Evolutionary conservation across 768 basidiomycete genomes (phyloP).

Genomic region (Amanita rimosa): DNA sequence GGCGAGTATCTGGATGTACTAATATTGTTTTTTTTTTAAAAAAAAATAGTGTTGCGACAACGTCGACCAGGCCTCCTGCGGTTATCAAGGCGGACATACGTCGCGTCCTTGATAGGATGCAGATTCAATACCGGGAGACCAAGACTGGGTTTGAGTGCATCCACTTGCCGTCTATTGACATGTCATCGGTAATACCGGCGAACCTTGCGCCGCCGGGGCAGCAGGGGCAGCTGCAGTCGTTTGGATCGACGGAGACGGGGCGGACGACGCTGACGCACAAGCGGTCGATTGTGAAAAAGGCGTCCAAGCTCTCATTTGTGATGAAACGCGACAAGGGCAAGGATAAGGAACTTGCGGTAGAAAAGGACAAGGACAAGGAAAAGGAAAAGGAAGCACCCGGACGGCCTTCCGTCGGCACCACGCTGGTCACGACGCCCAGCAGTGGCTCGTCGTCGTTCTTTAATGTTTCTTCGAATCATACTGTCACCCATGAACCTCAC

Average conservation of each 20-base stretch:
- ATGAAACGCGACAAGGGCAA: conserved; percentile 44
- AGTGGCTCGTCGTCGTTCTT: conserved; percentile 80
- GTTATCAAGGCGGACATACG: conserved; percentile 78
- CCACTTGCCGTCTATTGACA: conserved; percentile 87
- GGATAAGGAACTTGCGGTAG: conserved; percentile 7
- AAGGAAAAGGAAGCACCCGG: conserved; percentile 20
- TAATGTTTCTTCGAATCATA: conserved; percentile 56
- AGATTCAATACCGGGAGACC: conserved; percentile 87
- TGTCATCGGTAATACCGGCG: conserved; percentile 48
- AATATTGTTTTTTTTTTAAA: neutral
- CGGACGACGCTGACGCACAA: conserved; percentile 21
- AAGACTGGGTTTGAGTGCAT: conserved; percentile 94
- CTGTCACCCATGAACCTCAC: conserved; percentile 12
- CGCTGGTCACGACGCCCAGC: conserved; percentile 54
- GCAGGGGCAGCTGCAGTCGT: conserved; percentile 29
- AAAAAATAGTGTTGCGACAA: conserved; percentile 76
- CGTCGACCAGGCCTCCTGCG: conserved; percentile 77
- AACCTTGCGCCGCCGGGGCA: conserved; percentile 10
- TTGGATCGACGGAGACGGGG: conserved; percentile 39
- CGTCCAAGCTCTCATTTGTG: conserved; percentile 71
- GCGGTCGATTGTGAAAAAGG: conserved; percentile 56
- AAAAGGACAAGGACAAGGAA: conserved; percentile 20
- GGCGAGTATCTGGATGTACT: conserved; percentile 3
- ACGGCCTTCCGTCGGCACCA: conserved; percentile 33
- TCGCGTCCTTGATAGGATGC: conserved; percentile 86